Evolutionary conservation across 2,329 filamentous ascomycete species (phyloP), one percentile per base, ranked within the genome.

Genomic region (Dothideomycetes sp.): DNA sequence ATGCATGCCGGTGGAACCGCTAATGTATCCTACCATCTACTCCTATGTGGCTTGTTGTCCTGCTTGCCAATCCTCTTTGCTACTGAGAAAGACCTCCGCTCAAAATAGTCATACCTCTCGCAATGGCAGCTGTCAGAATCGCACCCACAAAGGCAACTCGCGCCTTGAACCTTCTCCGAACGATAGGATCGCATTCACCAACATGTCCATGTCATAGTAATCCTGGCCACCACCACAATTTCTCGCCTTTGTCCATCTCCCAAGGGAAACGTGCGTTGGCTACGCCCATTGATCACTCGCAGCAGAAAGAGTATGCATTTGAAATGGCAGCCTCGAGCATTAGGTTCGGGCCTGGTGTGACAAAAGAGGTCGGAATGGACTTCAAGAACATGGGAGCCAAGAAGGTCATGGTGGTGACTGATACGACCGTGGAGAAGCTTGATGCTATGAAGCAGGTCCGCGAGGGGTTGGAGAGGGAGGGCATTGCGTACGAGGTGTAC

Each of bases 281-380:
- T n/a, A 89, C 85, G 0, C 85, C 88, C 0, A 65, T 82, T 19
- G 80, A 86, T 52, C 64, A 72, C 7, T 72, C 75, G 2, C 74
- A 78, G 47, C 75, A 87, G 54, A 94, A 93, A 59, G 91, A 98
- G 60, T 98, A 98, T 65, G 91, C 91, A 11, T 98, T 98, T 57
- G 91, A 98, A 61, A 94, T 98, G 89, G 91, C 91, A 0, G 87
- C 91, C 2, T 94, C 85, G 1, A 85, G 82, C 19, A 95, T 98
- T 54, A 79, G 91, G 10, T 98, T 96, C 53, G 91, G 91, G 0
- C 85, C 86, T 0, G 91, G 91, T 4, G 84, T 82, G 41, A 98
- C 91, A 17, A 85, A 86, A 61, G 91, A 98, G 62, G 87, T 98
- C 15, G 91, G 91, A 48, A 96, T 96, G 91, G 91, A 98, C 62